phyloP scores from a whole-genome alignment of 306 rosid species.

The Dryas drummondii region DNA sequence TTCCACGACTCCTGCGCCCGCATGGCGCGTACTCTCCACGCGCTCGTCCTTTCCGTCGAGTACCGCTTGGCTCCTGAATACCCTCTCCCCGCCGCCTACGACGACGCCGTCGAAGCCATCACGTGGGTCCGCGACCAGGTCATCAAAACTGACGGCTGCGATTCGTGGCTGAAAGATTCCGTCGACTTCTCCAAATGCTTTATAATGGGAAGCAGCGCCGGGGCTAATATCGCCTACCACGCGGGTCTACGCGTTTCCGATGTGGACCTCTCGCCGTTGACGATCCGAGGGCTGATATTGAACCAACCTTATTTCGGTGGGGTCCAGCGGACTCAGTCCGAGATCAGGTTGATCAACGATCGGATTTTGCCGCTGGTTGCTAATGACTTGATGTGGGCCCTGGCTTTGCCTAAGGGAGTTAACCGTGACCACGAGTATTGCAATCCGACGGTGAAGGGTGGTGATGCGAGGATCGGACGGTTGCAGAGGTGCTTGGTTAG shows the following conservation, averaged over 20 bases:
- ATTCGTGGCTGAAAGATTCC: conserved; percentile 52
- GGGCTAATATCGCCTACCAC: conserved; percentile 59
- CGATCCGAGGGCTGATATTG: conserved; percentile 51
- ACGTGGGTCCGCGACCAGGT: conserved; percentile 47
- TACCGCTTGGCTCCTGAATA: conserved; percentile 82
- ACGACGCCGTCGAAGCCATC: conserved; percentile 62
- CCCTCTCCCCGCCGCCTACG: conserved; percentile 85
- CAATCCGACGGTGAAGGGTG: conserved; percentile 38
- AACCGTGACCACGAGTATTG: conserved; percentile 66
- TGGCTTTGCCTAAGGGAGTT: conserved; percentile 52
- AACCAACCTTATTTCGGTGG: conserved; percentile 59
- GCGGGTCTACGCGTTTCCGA: conserved; percentile 51
- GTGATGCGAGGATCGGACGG: conserved; percentile 50
- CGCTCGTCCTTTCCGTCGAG: conserved; percentile 54
- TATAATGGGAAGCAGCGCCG: conserved; percentile 66
- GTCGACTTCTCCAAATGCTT: conserved; percentile 50
- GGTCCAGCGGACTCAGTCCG: conserved; percentile 47
- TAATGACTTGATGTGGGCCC: conserved; percentile 61
- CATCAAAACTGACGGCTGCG: conserved; percentile 17
- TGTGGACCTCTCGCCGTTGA: conserved; percentile 37
- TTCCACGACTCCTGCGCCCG: conserved; percentile 47
- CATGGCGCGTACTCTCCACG: conserved; percentile 31
- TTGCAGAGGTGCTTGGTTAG: conserved; percentile 44
- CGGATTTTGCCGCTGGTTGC: conserved; percentile 44
- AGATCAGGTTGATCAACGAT: conserved; percentile 40